These are phyloP conservation scores for Discostella stelligera DNA, from an alignment of 352 stramenopile genomes.

Conservation along the genomic window DNA sequence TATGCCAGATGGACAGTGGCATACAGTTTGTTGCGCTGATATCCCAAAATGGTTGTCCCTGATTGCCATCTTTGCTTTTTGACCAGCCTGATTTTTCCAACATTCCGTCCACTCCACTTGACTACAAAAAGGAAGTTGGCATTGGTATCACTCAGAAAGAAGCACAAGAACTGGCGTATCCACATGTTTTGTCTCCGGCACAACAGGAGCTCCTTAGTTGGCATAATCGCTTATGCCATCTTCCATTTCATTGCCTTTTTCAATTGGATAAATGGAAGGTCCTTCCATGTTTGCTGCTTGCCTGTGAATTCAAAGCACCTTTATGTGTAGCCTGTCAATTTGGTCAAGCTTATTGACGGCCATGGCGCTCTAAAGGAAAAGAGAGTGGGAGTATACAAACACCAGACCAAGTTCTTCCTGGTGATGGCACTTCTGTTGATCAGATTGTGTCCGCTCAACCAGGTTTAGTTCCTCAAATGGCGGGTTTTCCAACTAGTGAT, in stretches of 20 bases:
- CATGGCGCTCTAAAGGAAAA: constrained; percentile 37
- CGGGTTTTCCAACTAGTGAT: constrained; percentile 13
- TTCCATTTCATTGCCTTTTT: too few relatives aligned
- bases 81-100: constrained; percentile 31
- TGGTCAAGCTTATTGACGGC: constrained; percentile 24
- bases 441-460: constrained; percentile 3
- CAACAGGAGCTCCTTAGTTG: constrained; percentile 28
- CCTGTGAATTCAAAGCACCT: background rate
- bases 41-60: background rate
- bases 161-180: constrained; percentile 9
- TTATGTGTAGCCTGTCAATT: constrained; percentile 19
- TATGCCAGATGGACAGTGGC: background rate
- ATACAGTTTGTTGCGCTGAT: constrained; percentile 4
- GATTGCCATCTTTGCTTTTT: constrained; percentile 16
- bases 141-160: constrained; percentile 23
- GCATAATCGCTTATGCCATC: too few relatives aligned
- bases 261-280: too few relatives aligned
- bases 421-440: constrained; percentile 37
- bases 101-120: constrained; percentile 11
- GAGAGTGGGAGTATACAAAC: constrained; percentile 1
- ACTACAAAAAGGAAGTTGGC: constrained; percentile 28
- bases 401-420: constrained; percentile 13
- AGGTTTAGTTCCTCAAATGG: constrained; percentile 43
- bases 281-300: constrained; percentile 12
- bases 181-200: constrained; percentile 10